These are phyloP conservation scores for Eucalyptus tenuipes DNA, from an alignment of 345 rosid species.

Conservation along the genomic window DNA sequence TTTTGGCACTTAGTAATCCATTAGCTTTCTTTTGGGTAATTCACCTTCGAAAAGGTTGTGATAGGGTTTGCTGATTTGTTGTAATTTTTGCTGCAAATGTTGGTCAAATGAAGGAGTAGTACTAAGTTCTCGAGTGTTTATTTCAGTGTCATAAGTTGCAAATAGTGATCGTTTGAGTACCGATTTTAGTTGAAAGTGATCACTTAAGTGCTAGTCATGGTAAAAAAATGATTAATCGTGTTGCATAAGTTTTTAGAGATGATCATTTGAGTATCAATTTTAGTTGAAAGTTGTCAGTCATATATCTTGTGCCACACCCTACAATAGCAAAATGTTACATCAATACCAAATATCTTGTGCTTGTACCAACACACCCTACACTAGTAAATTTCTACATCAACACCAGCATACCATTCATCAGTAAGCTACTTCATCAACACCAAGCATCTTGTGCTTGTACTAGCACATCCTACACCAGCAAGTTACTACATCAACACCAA, in stretches of 20 bases:
- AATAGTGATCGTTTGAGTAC: background rate
- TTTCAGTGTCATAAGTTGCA: background rate
- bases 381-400: no score
- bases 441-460: background rate
- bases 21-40: no score
- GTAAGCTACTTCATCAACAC: no score
- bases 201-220: background rate
- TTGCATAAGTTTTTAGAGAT: background rate
- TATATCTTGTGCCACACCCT: no score
- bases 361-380: fast-evolving
- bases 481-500: no score
- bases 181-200: fast-evolving
- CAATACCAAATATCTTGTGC: no score
- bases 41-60: no score
- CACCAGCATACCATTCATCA: no score
- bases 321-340: no score
- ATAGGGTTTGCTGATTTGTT: background rate
- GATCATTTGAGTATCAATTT: background rate
- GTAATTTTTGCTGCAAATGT: background rate
- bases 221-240: no score
- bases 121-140: background rate
- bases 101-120: background rate
- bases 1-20: no score
- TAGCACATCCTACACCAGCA: fast-evolving
- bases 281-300: background rate